These are phyloP conservation scores for Boletus coccyginus DNA, from an alignment of 768 basidiomycete genomes.

Conservation along the genomic window DNA sequence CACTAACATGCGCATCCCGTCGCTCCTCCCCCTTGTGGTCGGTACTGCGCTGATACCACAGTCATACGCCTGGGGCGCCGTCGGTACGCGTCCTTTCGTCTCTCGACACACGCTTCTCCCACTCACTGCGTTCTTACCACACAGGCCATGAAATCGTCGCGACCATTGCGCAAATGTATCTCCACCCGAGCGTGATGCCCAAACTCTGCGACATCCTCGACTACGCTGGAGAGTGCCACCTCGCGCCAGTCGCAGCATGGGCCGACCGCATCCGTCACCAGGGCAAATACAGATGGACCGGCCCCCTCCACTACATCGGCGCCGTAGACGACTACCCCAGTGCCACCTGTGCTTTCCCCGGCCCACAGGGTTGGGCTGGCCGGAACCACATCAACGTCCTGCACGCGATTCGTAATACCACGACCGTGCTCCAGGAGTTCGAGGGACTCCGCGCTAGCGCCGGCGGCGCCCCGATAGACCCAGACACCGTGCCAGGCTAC, in stretches of 20 bases:
- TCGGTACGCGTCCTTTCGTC: slow-evolving; percentile 24
- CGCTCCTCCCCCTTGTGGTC: slow-evolving; percentile 10
- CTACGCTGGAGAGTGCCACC: slow-evolving; percentile 57
- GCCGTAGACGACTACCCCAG: slow-evolving; percentile 76
- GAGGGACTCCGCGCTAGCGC: slow-evolving; percentile 20
- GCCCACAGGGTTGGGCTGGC: slow-evolving; percentile 70
- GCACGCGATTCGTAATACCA: slow-evolving; percentile 75
- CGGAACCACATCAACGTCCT: slow-evolving; percentile 61
- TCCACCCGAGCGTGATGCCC: slow-evolving; percentile 68
- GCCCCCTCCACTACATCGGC: slow-evolving; percentile 71
- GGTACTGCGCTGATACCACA: slow-evolving; percentile 22
- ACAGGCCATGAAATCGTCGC: slow-evolving; percentile 90
- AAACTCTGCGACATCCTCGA: slow-evolving; percentile 69
- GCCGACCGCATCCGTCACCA: slow-evolving; percentile 65
- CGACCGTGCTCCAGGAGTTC: slow-evolving; percentile 55
- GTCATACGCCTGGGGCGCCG: slow-evolving; percentile 40
- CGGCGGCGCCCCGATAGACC: neutral
- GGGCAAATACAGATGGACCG: slow-evolving; percentile 65
- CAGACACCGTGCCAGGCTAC: slow-evolving; percentile 24
- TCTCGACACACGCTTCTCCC: neutral
- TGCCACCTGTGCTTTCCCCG: slow-evolving; percentile 74
- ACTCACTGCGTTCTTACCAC: neutral
- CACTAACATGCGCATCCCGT: slow-evolving; percentile 21
- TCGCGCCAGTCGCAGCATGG: slow-evolving; percentile 86
- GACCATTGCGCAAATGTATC: slow-evolving; percentile 90